Conservation (phyloP, 176 grass and related monocot species). For the Oryza longistaminata region DNA sequence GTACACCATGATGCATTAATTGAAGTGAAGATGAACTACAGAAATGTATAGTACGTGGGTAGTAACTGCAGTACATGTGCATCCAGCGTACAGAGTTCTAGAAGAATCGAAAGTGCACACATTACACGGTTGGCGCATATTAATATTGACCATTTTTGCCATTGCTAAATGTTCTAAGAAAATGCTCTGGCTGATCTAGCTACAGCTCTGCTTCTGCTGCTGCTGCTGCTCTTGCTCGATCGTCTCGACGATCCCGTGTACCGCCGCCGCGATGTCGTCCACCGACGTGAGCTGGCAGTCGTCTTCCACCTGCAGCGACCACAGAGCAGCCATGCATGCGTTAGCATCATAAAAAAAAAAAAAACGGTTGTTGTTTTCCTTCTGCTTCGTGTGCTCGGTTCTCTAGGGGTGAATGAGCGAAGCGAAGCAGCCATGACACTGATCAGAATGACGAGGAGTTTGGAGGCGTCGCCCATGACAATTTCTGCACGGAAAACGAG, state of each 20-base stretch:
- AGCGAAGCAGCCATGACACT: not conserved
- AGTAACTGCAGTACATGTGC: not conserved
- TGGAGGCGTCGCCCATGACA: conserved; percentile 28
- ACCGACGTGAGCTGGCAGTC: conserved; percentile 64
- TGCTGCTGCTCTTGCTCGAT: conserved; percentile 41
- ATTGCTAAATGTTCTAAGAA: not conserved
- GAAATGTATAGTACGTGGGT: not conserved
- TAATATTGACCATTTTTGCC: not conserved
- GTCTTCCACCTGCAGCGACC: conserved; percentile 64
- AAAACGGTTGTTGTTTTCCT: not conserved
- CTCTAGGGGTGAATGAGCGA: not conserved
- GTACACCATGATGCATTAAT: not conserved
- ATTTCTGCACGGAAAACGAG: conserved; percentile 15
- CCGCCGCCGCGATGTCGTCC: conserved; percentile 63
- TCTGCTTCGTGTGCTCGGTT: not conserved
- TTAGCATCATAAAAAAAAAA: not conserved
- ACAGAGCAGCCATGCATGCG: not conserved
- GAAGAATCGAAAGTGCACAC: not conserved
- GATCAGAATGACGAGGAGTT: not conserved
- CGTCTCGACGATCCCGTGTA: conserved; percentile 55
- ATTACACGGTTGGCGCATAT: not conserved
- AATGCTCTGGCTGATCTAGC: conserved; percentile 13
- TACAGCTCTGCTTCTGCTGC: not conserved
- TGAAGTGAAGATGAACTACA: not conserved
- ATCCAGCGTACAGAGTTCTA: not conserved